Base-by-base conservation (phyloP, 805 yeast genomes). In the Barnettozyma wickerhamii region DNA sequence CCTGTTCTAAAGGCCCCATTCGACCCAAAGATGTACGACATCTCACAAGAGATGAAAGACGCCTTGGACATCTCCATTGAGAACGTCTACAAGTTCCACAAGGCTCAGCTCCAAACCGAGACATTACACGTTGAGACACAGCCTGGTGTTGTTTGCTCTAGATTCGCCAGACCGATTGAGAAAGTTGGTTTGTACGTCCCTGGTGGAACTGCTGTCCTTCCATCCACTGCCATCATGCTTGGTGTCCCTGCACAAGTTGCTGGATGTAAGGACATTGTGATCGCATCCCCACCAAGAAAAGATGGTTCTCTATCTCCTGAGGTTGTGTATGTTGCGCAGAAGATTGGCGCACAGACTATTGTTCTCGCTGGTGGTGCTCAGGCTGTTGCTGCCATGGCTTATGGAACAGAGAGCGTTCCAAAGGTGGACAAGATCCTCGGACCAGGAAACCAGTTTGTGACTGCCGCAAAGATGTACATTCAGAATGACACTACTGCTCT, bases 161-260 rank as follows among this genome's bases (percentile, higher is more conserved):
- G 99, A 55, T 93, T 93, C 63, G 85, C 98, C 13, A 80, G 96
- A 56, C 93, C 99, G 6, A 89, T 93, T 52, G 95, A 88, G 57
- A 81, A 77, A 45, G 99, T 93, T 40, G 99, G 99, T 46, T 75
- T 95, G 45, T 93, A 93, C 59, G 86, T 93, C 45, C 99, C 99
- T 40, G 99, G 99, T 54, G 99, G 99, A 53, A 89, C 98, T 33
- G 99, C 99, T 4, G 91, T 93, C 26, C 74, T 93, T 50, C 99
- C 99, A 31, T 91, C 98, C 15, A 93, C 99, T 12, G 95, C 98
- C 5, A 75, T 93, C 65, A 93, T 93, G 97, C 75, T 93, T 53
- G 98, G 99, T 56, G 96, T 93, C 38, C 99, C 99, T 18, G 99
- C 99, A 15, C 78, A 81, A 62, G 99, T 90, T 47, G 99, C 99